Percentiles rank a stretch among this genome's conserved stretches.
Evolutionary conservation across 306 rosid species (phyloP).

Genomic region (Cicer judaicum): DNA sequence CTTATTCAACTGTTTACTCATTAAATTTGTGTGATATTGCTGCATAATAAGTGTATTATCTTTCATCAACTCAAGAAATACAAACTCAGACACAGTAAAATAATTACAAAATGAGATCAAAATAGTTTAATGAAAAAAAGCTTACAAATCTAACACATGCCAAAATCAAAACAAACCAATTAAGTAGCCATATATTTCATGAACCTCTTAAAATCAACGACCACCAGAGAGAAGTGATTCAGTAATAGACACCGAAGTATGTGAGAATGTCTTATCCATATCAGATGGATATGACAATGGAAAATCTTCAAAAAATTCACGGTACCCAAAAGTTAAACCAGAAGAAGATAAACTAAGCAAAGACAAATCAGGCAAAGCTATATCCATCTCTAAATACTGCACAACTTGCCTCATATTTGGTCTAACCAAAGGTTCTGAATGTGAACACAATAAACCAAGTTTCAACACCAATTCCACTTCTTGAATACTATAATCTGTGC

Average conservation of each 20-base stretch:
- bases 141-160: neutral
- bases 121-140: neutral
- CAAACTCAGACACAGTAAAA: neutral
- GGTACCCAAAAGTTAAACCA: constrained; percentile 46
- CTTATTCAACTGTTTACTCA: neutral
- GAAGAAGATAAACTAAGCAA: constrained; percentile 43
- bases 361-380: constrained; percentile 45
- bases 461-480: constrained; percentile 62
- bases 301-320: constrained; percentile 43
- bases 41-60: neutral
- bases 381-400: constrained; percentile 57
- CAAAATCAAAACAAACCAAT: neutral
- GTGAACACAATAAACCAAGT: constrained; percentile 66
- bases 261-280: constrained; percentile 6
- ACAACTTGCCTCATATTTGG: constrained; percentile 68
- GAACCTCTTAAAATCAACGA: constrained; percentile 38
- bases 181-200: neutral
- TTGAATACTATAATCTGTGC: constrained; percentile 38
- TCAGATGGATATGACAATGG: constrained; percentile 43
- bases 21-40: neutral
- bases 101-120: neutral
- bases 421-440: constrained; percentile 50
- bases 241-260: constrained; percentile 35
- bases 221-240: constrained; percentile 56
- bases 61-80: neutral